Percentiles rank a stretch among this genome's conserved stretches.
Conservation (phyloP, 1,284 basidiomycete genomes). For the Tylopilus sp. region DNA sequence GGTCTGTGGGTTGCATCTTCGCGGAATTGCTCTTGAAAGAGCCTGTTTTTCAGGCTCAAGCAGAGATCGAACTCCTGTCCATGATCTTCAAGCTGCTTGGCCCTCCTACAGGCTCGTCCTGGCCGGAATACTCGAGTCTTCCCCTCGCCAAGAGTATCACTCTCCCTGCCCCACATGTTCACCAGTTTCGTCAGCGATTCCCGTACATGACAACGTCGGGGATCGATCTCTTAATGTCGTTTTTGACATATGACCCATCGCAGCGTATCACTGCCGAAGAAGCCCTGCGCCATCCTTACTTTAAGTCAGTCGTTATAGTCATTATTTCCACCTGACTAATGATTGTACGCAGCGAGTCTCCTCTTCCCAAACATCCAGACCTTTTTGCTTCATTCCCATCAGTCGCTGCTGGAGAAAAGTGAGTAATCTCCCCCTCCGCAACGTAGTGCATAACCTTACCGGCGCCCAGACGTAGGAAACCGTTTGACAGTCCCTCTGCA, state of each 20-base stretch:
- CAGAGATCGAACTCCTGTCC: slow-evolving; percentile 87
- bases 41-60: slow-evolving; percentile 93
- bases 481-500: slow-evolving; percentile 73
- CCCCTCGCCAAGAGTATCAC: slow-evolving; percentile 79
- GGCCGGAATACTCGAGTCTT: slow-evolving; percentile 79
- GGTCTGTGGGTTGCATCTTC: slow-evolving; percentile 99
- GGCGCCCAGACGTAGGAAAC: slow-evolving; percentile 58
- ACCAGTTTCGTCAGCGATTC: slow-evolving; percentile 72
- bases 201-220: slow-evolving; percentile 79
- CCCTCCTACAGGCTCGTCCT: slow-evolving; percentile 76
- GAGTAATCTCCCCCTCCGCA: slow-evolving; percentile 28
- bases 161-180: slow-evolving; percentile 70
- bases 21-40: slow-evolving; percentile 92
- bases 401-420: slow-evolving; percentile 95
- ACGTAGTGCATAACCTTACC: slow-evolving; percentile 1
- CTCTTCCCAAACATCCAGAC: slow-evolving; percentile 95
- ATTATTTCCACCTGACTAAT: slow-evolving; percentile 8
- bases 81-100: slow-evolving; percentile 94
- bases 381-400: slow-evolving; percentile 95
- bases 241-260: slow-evolving; percentile 88
- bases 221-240: slow-evolving; percentile 75
- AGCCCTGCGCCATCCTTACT: slow-evolving; percentile 88
- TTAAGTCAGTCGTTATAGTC: slow-evolving; percentile 54
- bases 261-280: slow-evolving; percentile 82
- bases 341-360: slow-evolving; percentile 66